Base-by-base conservation (phyloP, 2,329 filamentous ascomycete species). In the Fusarium denticulatum region DNA sequence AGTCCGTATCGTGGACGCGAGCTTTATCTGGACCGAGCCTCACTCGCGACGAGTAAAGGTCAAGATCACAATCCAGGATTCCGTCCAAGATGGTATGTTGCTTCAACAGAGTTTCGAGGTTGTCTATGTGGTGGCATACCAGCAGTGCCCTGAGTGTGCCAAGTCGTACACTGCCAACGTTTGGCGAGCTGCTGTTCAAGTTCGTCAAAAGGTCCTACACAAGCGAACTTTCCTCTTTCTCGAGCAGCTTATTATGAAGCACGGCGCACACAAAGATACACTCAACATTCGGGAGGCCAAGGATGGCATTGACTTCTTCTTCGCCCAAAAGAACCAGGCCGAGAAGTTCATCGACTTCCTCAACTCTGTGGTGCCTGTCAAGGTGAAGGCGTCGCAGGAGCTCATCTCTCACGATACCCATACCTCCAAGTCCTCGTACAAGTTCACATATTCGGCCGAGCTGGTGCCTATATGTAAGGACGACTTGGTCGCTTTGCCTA, bases 231-330 rank as follows among this genome's bases (percentile, higher is more conserved):
- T 90, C 76, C 78, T 90, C 50, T 88, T 86, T 80, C 90, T 98
- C 40, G 96, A 98, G 83, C 96, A 99, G 86, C 88, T 98, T 64
- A 97, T 99, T 77, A 87, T 99, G 77, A 98, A 98, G 86, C 95
- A 98, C 82, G 90, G 90, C 63, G 96, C 96, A 8, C 95, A 97
- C 82, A 90, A 91, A 74, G 95, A 99, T 76, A 96, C 96, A 2
- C 95, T 98, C 83, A 99, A 98, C 82, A 99, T 99, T 85, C 98
- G 97, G 81, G 96, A 99, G 84, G 93, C 94, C 34, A 95, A 95
- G 83, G 95, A 98, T 77, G 96, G 96, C 4, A 91, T 99, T 67
- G 96, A 99, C 81, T 99, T 99, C 82, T 99, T 92, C 87, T 99
- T 96, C 80, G 89, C 94, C 0, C 91, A 93, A 66, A 88, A 94